Evolutionary conservation across 352 stramenopile genomes (phyloP).

Genomic region (Pythium sp.): DNA sequence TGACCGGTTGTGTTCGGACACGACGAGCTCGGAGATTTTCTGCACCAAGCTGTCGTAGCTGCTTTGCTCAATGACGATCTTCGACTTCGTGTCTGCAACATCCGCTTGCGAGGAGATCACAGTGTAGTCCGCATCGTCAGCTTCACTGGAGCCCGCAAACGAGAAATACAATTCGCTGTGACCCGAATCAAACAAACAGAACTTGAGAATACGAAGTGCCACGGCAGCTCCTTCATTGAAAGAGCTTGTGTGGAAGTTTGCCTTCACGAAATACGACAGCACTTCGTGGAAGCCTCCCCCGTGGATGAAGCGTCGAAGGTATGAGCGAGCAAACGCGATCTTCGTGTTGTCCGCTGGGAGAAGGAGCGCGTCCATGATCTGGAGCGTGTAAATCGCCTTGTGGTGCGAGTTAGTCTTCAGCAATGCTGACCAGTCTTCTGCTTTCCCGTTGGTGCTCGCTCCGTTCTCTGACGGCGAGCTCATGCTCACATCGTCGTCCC

Average conservation of each 20-base stretch:
- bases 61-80: constrained; percentile 52
- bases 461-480: constrained; percentile 19
- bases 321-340: constrained; percentile 54
- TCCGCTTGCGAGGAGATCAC: constrained; percentile 12
- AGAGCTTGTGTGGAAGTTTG: constrained; percentile 62
- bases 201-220: constrained; percentile 80
- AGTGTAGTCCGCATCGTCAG: constrained; percentile 22
- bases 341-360: constrained; percentile 66
- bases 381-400: constrained; percentile 82
- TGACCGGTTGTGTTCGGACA: constrained; percentile 59
- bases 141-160: constrained; percentile 15
- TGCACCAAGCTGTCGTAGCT: constrained; percentile 71
- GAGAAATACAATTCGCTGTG: constrained; percentile 49
- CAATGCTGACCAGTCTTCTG: constrained; percentile 61
- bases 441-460: constrained; percentile 16
- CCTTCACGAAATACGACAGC: constrained; percentile 75
- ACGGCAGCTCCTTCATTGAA: constrained; percentile 86
- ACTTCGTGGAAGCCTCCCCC: constrained; percentile 81
- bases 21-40: constrained; percentile 78
- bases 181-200: constrained; percentile 75
- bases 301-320: constrained; percentile 71
- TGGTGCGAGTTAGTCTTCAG: constrained; percentile 72
- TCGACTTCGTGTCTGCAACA: constrained; percentile 23
- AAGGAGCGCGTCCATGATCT: constrained; percentile 84
- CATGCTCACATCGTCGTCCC: constrained; percentile 47